A percentile compares a stretch with the other conserved stretches of the same genome.
These are phyloP conservation scores for Annulohypoxylon moriforme DNA, from an alignment of 495 filamentous ascomycete species.

Conservation along the genomic window DNA sequence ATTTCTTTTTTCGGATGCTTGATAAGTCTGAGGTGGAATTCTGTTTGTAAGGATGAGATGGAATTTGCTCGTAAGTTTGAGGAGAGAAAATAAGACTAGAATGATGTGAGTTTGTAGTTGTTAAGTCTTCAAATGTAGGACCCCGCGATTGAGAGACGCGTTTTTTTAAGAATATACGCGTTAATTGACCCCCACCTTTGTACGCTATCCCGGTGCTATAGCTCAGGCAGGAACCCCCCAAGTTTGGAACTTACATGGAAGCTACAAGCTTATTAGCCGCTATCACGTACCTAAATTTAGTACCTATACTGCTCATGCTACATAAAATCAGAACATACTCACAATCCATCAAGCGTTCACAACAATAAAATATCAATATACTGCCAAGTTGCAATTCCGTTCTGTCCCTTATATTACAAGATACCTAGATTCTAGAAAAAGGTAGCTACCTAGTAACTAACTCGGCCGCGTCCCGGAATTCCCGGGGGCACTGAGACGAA, in stretches of 20 bases:
- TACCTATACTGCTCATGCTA: not conserved
- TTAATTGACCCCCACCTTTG: slow-evolving; percentile 32
- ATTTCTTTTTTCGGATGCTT: not conserved
- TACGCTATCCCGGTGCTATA: slow-evolving; percentile 8
- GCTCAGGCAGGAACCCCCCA: not conserved
- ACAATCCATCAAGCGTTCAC: not conserved
- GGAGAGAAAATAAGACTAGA: not conserved
- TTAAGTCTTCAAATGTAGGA: slow-evolving; percentile 2
- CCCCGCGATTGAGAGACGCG: slow-evolving; percentile 35
- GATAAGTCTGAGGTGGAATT: not conserved
- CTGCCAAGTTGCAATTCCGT: slow-evolving; percentile 21
- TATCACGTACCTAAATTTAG: not conserved
- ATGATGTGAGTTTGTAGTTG: slow-evolving; percentile 1
- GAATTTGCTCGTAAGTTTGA: not conserved
- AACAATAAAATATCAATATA: not conserved
- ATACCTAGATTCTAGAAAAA: slow-evolving; percentile 27
- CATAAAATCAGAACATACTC: not conserved
- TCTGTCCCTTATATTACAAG: slow-evolving; percentile 42
- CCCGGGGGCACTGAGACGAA: slow-evolving; percentile 25
- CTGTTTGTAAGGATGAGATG: not conserved
- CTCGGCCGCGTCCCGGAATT: slow-evolving; percentile 16
- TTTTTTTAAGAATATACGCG: slow-evolving; percentile 36
- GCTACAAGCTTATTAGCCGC: not conserved
- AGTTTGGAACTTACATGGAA: not conserved
- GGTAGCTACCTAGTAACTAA: slow-evolving; percentile 15